These are phyloP conservation scores for Dryadomyces quercus-mongolicae DNA, from an alignment of 2,329 filamentous ascomycete species.

Conservation along the genomic window DNA sequence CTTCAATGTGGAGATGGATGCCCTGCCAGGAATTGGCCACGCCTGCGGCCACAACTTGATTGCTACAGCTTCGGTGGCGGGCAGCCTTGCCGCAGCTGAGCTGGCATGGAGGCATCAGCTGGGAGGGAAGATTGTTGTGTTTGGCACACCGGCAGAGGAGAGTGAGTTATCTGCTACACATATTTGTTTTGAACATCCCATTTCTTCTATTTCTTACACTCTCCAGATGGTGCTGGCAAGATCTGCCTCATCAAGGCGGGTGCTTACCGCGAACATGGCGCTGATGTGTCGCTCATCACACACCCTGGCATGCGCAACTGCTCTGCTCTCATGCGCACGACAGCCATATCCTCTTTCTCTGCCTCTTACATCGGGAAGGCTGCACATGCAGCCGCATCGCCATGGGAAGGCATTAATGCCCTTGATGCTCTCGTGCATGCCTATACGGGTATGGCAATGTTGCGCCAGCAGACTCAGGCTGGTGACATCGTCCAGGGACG, in stretches of 20 bases:
- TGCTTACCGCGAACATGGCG: conserved; percentile 27
- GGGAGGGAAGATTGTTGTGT: conserved; percentile 30
- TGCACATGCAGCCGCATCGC: conserved; percentile 44
- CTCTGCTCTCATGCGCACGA: conserved; percentile 36
- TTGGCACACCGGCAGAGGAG: conserved; percentile 43
- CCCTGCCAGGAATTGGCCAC: conserved; percentile 36
- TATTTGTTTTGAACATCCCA: too few relatives aligned
- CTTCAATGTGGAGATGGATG: conserved; percentile 37
- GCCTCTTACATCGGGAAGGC: conserved; percentile 41
- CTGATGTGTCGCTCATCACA: conserved; percentile 26
- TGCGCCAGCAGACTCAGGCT: conserved; percentile 44
- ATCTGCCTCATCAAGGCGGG: conserved; percentile 31
- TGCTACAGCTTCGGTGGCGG: conserved; percentile 33
- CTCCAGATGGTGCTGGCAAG: conserved; percentile 30
- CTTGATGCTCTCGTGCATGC: conserved; percentile 41
- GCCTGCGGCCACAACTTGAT: conserved; percentile 45
- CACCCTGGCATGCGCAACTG: conserved; percentile 31
- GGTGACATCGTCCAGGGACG: conserved; percentile 37
- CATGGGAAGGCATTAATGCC: conserved; percentile 48
- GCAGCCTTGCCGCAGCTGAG: conserved; percentile 32
- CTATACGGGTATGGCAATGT: conserved; percentile 34
- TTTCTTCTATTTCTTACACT: neutral
- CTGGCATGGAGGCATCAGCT: conserved; percentile 28
- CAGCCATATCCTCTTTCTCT: conserved; percentile 35
- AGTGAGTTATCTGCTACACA: conserved; percentile 15